Evolutionary conservation across 345 rosid species (phyloP), one percentile per base, ranked within the genome.

Genomic region (Physaria fendleri): DNA sequence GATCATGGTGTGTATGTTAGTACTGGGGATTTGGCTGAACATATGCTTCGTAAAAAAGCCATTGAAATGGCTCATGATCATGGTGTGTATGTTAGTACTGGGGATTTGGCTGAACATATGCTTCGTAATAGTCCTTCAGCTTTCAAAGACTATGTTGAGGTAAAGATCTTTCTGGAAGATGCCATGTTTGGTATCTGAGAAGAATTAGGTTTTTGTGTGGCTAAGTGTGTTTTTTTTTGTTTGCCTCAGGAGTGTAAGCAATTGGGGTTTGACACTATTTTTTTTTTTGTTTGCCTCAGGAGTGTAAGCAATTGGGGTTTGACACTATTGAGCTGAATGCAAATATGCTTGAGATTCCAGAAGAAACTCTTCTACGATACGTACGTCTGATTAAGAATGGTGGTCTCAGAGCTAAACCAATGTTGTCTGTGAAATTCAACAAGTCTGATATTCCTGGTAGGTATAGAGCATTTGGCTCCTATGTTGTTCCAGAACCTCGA

Each of bases 11-110:
- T 89, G 5, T 89, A 89, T 65, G 99, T 89, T 6, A 89, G 92
- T 50, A 87, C 92, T 0, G 92, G 97, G 4, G 97, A 89, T 37
- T 93, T 97, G 97, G 87, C 95, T 8, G 97, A 89, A 21, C 94
- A 89, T 77, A 35, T 79, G 75, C 71, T 78, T 64, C 83, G 76
- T 32, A 68, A 44, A n/a, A n/a, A n/a, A n/a, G n/a, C n/a, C n/a
- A n/a, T n/a, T n/a, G 74, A 79, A 46, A 73, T 71, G 80, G 95
- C 96, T 46, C 96, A 87, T 62, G 78, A 79, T 16, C 90, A 89
- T 65, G 77, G 82, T 56, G 85, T 89, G 5, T 89, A 89, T 65
- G 99, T 89, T 6, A 89, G 92, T 50, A 87, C 92, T 0, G 92
- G 97, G 4, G 97, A 89, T 37, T 93, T 97, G 97, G 87, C 95